These are phyloP conservation scores for Naganishia albida DNA, from an alignment of 1,284 basidiomycete species.

Conservation along the genomic window DNA sequence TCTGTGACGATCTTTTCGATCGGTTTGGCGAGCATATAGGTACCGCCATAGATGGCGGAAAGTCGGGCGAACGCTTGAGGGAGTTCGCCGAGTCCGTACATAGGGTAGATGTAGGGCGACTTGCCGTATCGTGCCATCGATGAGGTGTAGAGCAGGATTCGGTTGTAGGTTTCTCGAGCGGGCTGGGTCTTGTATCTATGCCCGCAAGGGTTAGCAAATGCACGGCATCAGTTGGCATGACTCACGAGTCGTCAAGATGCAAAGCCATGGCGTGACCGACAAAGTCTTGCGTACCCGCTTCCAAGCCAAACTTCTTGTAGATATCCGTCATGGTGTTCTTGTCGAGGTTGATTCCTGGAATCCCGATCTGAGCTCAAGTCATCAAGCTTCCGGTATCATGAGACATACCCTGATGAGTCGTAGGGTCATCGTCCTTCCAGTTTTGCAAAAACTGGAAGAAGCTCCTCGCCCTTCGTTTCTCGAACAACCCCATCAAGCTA, in stretches of 20 bases:
- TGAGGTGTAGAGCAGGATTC: constrained; percentile 94
- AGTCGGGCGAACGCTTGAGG: constrained; percentile 98
- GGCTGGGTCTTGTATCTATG: constrained; percentile 86
- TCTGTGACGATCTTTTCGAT: constrained; percentile 90
- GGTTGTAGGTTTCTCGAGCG: constrained; percentile 87
- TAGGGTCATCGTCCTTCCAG: constrained; percentile 91
- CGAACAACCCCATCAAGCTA: constrained; percentile 96
- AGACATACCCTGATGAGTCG: constrained; percentile 84
- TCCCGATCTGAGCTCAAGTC: background rate
- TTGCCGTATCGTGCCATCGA: constrained; percentile 99
- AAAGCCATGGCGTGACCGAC: constrained; percentile 99
- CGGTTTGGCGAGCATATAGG: constrained; percentile 98
- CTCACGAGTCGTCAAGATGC: constrained; percentile 94
- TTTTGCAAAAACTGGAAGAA: constrained; percentile 97
- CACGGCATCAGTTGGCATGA: constrained; percentile 29
- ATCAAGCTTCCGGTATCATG: background rate
- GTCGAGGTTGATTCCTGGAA: constrained; percentile 77
- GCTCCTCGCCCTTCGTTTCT: constrained; percentile 97
- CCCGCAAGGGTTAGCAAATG: constrained; percentile 9
- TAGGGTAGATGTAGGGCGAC: constrained; percentile 98
- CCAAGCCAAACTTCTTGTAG: constrained; percentile 95
- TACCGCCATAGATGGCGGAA: constrained; percentile 98
- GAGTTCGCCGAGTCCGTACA: constrained; percentile 97
- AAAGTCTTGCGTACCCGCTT: constrained; percentile 97
- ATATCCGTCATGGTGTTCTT: constrained; percentile 86